Percentiles rank a stretch among this genome's conserved stretches.
Conservation (phyloP, 108 stramenopile species). For the Discostella pseudostelligera region DNA sequence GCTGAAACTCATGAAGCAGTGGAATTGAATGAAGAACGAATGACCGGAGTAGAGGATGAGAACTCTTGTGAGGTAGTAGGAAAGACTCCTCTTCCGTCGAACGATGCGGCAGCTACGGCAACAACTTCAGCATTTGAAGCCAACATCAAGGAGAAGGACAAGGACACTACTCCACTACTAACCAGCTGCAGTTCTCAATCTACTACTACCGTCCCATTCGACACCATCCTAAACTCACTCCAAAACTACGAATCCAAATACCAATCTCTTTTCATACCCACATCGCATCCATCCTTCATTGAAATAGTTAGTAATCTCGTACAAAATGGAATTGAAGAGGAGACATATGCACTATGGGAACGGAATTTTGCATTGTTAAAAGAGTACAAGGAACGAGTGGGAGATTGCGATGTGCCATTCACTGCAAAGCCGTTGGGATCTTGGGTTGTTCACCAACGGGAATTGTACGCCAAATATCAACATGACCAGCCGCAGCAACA, state of each 20-base stretch:
- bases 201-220: conserved; percentile 6
- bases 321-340: conserved; percentile 7
- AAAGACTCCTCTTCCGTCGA: not conserved
- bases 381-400: conserved; percentile 37
- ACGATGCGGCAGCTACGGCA: not conserved
- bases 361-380: conserved; percentile 7
- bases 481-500: not conserved
- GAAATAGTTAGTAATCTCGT: not conserved
- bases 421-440: conserved; percentile 17
- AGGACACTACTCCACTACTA: not conserved
- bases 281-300: conserved; percentile 2
- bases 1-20: too few relatives aligned
- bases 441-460: conserved; percentile 38
- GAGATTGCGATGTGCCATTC: conserved; percentile 46
- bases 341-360: conserved; percentile 1
- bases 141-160: not conserved
- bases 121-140: too few relatives aligned
- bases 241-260: not conserved
- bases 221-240: conserved; percentile 5
- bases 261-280: not conserved
- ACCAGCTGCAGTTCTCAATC: too few relatives aligned
- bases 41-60: too few relatives aligned
- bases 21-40: too few relatives aligned
- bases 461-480: conserved; percentile 10
- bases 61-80: too few relatives aligned